Conservation (phyloP, 2,329 filamentous ascomycete genomes). For the Cladosporium sp. region DNA sequence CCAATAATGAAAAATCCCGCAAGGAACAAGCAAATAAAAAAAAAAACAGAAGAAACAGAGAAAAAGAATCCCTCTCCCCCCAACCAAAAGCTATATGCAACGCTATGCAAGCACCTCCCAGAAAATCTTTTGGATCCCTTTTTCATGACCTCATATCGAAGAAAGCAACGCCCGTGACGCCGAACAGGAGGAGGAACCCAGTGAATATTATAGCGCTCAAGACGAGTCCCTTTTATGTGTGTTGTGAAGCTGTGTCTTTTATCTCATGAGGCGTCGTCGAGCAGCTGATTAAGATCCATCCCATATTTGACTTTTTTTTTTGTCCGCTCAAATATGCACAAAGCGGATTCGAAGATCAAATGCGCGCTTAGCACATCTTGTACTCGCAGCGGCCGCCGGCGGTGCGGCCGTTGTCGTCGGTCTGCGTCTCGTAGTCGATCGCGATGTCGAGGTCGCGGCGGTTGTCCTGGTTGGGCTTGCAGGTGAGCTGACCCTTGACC, state of each 20-base stretch:
- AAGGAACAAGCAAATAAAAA: conserved; percentile 3
- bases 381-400: conserved; percentile 71
- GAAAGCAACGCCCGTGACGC: conserved; percentile 10
- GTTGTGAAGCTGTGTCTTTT: conserved; percentile 2
- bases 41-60: conserved; percentile 4
- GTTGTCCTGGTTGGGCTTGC: conserved; percentile 91
- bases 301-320: conserved; percentile 8
- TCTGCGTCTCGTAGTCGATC: conserved; percentile 76
- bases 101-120: conserved; percentile 12
- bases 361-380: conserved; percentile 54
- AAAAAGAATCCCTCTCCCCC: conserved; percentile 11
- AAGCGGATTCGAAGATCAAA: not conserved
- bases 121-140: not conserved
- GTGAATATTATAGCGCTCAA: conserved; percentile 8
- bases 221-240: not conserved
- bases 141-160: conserved; percentile 7
- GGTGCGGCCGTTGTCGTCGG: conserved; percentile 65
- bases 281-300: conserved; percentile 6
- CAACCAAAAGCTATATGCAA: conserved; percentile 18
- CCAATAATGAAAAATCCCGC: too few relatives aligned
- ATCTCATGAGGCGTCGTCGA: conserved; percentile 14
- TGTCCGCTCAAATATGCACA: too few relatives aligned
- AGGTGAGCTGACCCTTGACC: conserved; percentile 68
- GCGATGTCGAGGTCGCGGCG: conserved; percentile 90
- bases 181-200: conserved; percentile 11